Evolutionary conservation across 352 stramenopile species (phyloP).

Genomic region (Peronospora farinosa): DNA sequence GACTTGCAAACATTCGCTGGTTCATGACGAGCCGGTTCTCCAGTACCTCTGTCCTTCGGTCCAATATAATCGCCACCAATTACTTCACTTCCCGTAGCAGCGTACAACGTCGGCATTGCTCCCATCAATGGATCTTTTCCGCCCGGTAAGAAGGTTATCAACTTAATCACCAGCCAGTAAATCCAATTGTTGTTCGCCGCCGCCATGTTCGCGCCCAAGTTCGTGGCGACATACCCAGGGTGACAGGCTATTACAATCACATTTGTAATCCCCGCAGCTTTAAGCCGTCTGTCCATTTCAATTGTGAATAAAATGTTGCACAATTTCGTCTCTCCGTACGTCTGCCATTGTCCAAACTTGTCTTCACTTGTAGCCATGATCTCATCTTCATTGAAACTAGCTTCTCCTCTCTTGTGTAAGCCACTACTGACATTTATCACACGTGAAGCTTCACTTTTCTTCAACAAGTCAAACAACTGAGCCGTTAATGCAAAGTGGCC

Average conservation of each 20-base stretch:
- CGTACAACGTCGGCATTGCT: constrained; percentile 23
- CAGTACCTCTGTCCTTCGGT: constrained; percentile 15
- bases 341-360: constrained; percentile 29
- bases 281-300: constrained; percentile 36
- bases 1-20: constrained; percentile 29
- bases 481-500: too few species aligned
- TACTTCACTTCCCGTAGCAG: constrained; percentile 19
- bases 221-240: constrained; percentile 32
- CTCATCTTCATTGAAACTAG: constrained; percentile 22
- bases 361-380: constrained; percentile 27
- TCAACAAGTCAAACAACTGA: too few species aligned
- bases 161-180: constrained; percentile 20
- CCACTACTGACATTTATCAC: too few species aligned
- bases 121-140: constrained; percentile 22
- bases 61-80: constrained; percentile 25
- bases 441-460: too few species aligned
- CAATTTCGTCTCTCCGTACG: constrained; percentile 46
- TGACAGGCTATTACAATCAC: constrained; percentile 19
- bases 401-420: too few species aligned
- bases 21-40: constrained; percentile 29
- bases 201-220: constrained; percentile 17
- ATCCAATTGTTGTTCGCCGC: constrained; percentile 25
- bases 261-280: constrained; percentile 15
- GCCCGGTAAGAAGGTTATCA: constrained; percentile 16
- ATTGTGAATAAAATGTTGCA: constrained; percentile 46